phyloP scores from a whole-genome alignment of 73 alveolate species.

The Tetrahymena thermophila region DNA sequence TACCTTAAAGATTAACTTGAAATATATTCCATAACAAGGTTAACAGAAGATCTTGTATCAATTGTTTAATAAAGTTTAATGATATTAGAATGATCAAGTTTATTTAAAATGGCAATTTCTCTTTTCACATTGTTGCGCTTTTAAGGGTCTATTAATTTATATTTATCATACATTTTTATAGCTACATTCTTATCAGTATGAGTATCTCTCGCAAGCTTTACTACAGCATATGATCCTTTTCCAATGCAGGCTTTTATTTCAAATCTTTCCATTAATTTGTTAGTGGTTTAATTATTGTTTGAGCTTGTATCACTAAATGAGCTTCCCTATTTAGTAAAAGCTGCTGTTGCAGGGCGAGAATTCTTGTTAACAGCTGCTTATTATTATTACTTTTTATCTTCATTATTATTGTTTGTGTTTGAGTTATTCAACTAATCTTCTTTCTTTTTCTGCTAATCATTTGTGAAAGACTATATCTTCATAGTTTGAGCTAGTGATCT shows the following conservation, averaged over 20 bases:
- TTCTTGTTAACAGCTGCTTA: background rate
- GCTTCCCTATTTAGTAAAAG: background rate
- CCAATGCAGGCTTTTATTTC: conserved; percentile 63
- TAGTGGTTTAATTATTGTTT: background rate
- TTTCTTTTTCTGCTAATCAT: background rate
- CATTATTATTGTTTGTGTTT: background rate
- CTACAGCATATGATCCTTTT: conserved; percentile 91
- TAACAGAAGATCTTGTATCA: conserved; percentile 72
- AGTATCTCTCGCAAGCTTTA: conserved; percentile 77
- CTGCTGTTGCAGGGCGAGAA: background rate
- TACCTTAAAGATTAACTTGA: conserved; percentile 22
- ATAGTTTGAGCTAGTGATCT: background rate
- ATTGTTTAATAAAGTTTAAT: conserved; percentile 86
- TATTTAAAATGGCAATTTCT: conserved; percentile 60
- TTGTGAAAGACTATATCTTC: background rate
- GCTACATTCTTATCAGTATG: conserved; percentile 75
- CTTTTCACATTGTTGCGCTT: conserved; percentile 65
- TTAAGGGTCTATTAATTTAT: conserved; percentile 64
- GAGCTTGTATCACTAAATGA: background rate
- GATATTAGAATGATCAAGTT: conserved; percentile 66
- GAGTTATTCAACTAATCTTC: background rate
- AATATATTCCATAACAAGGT: conserved; percentile 76
- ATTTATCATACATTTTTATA: conserved; percentile 78
- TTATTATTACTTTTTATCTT: background rate
- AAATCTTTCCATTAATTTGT: conserved; percentile 6